A percentile compares a stretch with the other conserved stretches of the same genome.
Evolutionary conservation across 1,284 basidiomycete genomes (phyloP).

Genomic region (Ustilago trichophora): DNA sequence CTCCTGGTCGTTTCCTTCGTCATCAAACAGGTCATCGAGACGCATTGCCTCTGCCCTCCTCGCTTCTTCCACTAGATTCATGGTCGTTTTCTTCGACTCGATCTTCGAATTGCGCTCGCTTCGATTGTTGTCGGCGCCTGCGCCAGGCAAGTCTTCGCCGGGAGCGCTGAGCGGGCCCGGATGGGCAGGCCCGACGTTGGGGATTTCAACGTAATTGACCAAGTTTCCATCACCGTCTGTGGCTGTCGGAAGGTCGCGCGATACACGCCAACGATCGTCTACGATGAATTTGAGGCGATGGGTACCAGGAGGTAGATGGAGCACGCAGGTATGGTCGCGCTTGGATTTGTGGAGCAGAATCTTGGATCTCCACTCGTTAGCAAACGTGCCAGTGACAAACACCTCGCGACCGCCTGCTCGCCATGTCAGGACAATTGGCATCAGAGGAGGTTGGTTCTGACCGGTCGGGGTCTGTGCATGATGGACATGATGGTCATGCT

Average conservation of each 20-base stretch:
- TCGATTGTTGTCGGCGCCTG: constrained; percentile 20
- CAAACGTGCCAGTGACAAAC: constrained; percentile 73
- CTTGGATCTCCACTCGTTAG: constrained; percentile 72
- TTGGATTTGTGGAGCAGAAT: constrained; percentile 57
- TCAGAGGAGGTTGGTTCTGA: constrained; percentile 19
- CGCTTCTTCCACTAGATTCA: constrained; percentile 53
- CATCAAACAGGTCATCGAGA: constrained; percentile 60
- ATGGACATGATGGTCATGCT: constrained; percentile 9
- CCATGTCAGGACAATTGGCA: constrained; percentile 54
- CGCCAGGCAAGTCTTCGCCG: constrained; percentile 51
- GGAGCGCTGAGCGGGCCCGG: constrained; percentile 59
- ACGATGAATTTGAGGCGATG: constrained; percentile 97
- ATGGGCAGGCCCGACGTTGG: constrained; percentile 58
- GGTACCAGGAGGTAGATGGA: constrained; percentile 78
- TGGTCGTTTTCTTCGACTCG: constrained; percentile 48
- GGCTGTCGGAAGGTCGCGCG: constrained; percentile 82
- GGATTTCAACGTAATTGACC: constrained; percentile 79
- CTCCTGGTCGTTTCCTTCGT: constrained; percentile 50
- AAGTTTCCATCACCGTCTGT: constrained; percentile 94
- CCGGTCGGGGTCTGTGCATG: constrained; percentile 7
- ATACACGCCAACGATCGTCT: constrained; percentile 84
- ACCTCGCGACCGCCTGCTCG: constrained; percentile 66
- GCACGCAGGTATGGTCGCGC: constrained; percentile 56
- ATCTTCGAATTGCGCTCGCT: constrained; percentile 45
- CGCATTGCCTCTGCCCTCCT: constrained; percentile 46